Evolutionary conservation across 352 stramenopile species (phyloP).

Genomic region (Phytophthora cactorum): DNA sequence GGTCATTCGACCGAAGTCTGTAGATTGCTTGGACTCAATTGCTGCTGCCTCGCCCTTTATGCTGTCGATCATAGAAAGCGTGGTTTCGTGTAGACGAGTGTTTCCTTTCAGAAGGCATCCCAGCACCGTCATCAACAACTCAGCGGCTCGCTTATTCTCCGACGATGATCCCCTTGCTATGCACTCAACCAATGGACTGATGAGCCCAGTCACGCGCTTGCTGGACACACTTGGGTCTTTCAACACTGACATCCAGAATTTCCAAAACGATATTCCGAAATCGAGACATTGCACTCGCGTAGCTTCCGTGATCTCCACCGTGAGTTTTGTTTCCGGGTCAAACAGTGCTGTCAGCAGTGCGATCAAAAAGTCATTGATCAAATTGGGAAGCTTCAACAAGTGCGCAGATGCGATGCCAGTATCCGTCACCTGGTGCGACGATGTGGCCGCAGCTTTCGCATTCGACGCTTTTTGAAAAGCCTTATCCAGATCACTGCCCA

Average conservation of each 20-base stretch:
- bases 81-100: slow-evolving; percentile 59
- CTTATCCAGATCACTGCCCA: slow-evolving; percentile 44
- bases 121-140: slow-evolving; percentile 75
- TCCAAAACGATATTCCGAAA: slow-evolving; percentile 78
- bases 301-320: slow-evolving; percentile 48
- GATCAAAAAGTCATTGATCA: slow-evolving; percentile 81
- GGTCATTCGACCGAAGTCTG: slow-evolving; percentile 66
- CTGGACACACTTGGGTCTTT: slow-evolving; percentile 55
- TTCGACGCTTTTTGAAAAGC: slow-evolving; percentile 37
- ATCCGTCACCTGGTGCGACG: slow-evolving; percentile 39
- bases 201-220: slow-evolving; percentile 60
- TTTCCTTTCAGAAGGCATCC: slow-evolving; percentile 56
- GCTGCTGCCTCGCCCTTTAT: slow-evolving; percentile 51
- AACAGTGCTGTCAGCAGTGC: slow-evolving; percentile 60
- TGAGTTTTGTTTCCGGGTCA: slow-evolving; percentile 17
- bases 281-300: slow-evolving; percentile 72
- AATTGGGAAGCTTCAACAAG: slow-evolving; percentile 68
- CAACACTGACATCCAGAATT: slow-evolving; percentile 66
- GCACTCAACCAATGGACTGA: slow-evolving; percentile 63
- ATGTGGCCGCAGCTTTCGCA: slow-evolving; percentile 24
- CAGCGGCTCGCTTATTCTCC: slow-evolving; percentile 67
- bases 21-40: slow-evolving; percentile 73
- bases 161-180: slow-evolving; percentile 51
- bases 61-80: slow-evolving; percentile 52
- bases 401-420: slow-evolving; percentile 36